Percentiles rank a stretch among this genome's conserved stretches.
Conservation (phyloP, 306 rosid genomes). For the Inga leiocalycina region DNA sequence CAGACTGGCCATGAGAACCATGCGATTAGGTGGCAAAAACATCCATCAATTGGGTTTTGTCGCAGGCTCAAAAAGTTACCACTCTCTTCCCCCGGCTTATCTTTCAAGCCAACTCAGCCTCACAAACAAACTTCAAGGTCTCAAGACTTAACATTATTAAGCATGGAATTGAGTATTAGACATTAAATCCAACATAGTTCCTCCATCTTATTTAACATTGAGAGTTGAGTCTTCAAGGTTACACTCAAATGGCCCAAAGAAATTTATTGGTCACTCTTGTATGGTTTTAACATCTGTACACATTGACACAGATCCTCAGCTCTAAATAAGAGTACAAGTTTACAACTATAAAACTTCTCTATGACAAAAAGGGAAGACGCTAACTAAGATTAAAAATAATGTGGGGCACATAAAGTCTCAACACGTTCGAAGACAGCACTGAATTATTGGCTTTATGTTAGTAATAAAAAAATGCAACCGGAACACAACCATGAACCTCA, state of each 20-base stretch:
- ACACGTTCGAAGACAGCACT: not conserved
- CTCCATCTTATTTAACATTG: not conserved
- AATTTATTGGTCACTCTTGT: not conserved
- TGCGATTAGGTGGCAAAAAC: not conserved
- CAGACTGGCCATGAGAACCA: not conserved
- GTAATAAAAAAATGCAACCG: not conserved
- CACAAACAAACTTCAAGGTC: not conserved
- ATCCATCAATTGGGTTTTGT: not conserved
- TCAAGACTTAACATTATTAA: not conserved
- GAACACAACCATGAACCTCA: constrained; percentile 19
- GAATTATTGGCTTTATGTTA: not conserved
- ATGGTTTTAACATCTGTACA: not conserved
- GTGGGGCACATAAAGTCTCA: not conserved
- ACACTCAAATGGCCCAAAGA: not conserved
- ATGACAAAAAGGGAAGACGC: not conserved
- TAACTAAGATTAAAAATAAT: not conserved
- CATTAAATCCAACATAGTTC: not conserved
- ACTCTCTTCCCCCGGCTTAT: not conserved
- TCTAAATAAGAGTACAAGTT: not conserved
- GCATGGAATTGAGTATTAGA: not conserved
- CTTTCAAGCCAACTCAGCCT: not conserved
- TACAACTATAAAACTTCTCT: not conserved
- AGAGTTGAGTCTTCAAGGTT: not conserved
- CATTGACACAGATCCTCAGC: not conserved
- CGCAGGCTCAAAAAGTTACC: not conserved